Conservation (phyloP, 2,329 filamentous ascomycete species). For the Epichloe sp. region DNA sequence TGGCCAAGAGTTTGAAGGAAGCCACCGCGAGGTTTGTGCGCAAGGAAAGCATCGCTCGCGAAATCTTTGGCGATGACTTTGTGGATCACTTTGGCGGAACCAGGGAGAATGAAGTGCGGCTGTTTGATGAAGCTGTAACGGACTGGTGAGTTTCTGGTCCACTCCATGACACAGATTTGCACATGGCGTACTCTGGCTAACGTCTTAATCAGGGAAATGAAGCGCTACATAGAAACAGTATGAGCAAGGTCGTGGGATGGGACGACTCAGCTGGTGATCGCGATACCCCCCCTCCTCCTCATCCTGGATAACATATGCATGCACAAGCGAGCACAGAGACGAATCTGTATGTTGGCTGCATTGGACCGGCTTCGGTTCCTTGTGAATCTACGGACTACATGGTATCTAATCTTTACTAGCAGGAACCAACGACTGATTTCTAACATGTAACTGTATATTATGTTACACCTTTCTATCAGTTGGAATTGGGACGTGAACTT, state of each 20-base stretch:
- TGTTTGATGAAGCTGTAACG: conserved; percentile 94
- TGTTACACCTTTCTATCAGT: no score
- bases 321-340: no score
- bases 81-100: conserved; percentile 93
- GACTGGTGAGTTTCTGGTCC: conserved; percentile 59
- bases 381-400: no score
- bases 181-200: neutral
- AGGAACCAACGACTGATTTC: no score
- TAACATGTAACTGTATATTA: no score
- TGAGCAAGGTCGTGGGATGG: neutral
- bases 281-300: neutral
- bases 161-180: no score
- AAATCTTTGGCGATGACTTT: conserved; percentile 89
- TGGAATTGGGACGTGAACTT: no score
- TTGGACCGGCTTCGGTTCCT: no score
- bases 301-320: no score
- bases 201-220: conserved; percentile 48
- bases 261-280: neutral
- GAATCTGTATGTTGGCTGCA: no score
- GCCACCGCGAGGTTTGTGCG: conserved; percentile 68
- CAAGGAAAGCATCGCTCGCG: conserved; percentile 73
- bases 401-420: no score
- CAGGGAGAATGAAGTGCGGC: conserved; percentile 73
- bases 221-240: conserved; percentile 38
- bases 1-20: conserved; percentile 78